Percentiles rank a stretch among this genome's conserved stretches.
These are phyloP conservation scores for Rhazya stricta DNA, from an alignment of 257 asterid genomes.

Conservation along the genomic window DNA sequence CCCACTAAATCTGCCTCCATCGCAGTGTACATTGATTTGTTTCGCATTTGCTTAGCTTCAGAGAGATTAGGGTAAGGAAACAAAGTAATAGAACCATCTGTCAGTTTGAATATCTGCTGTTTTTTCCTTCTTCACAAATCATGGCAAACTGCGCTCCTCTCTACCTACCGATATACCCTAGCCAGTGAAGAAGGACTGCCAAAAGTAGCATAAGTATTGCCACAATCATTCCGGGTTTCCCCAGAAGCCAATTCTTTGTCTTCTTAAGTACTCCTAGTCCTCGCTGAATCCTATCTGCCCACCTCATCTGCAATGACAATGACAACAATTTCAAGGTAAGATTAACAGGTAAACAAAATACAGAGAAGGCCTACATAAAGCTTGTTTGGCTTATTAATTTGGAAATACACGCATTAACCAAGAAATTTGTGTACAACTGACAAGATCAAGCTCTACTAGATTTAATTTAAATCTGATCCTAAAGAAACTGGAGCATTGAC, in stretches of 20 bases:
- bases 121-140: neutral
- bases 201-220: constrained; percentile 70
- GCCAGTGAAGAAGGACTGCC: constrained; percentile 72
- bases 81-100: neutral
- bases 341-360: neutral
- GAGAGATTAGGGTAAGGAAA: neutral
- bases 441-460: neutral
- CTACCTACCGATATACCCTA: constrained; percentile 68
- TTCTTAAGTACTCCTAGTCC: constrained; percentile 78
- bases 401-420: neutral
- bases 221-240: constrained; percentile 78
- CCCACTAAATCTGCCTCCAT: neutral
- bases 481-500: neutral
- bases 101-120: neutral
- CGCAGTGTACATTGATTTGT: neutral
- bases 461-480: neutral
- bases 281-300: constrained; percentile 83
- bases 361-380: neutral
- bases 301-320: constrained; percentile 58
- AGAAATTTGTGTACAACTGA: neutral
- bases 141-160: neutral
- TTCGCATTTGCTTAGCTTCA: neutral
- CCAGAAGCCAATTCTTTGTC: constrained; percentile 83
- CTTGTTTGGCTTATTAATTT: neutral
- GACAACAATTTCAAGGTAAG: constrained; percentile 2